These are phyloP conservation scores for Quercus agrifolia DNA, from an alignment of 306 rosid species.

Conservation along the genomic window DNA sequence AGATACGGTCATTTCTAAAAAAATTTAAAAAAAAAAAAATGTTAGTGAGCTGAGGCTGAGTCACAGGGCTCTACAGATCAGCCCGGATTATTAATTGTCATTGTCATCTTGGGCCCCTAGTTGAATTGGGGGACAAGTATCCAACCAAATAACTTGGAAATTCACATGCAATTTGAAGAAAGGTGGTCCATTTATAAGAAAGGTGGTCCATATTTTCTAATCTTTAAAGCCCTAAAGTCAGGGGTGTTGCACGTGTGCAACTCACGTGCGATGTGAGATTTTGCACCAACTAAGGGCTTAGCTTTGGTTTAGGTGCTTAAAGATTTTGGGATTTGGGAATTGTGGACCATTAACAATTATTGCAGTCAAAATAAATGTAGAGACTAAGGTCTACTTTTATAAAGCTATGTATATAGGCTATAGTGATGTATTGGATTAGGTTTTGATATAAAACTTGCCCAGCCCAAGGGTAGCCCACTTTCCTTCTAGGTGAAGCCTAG, in stretches of 20 bases:
- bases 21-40: no score
- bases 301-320: not conserved
- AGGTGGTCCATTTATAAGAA: not conserved
- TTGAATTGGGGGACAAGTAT: not conserved
- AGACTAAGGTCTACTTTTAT: not conserved
- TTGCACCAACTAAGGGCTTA: slow-evolving; percentile 1
- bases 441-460: no score
- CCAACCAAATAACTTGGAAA: not conserved
- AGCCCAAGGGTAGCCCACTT: no score
- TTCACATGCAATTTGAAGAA: not conserved
- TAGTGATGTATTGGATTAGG: no score
- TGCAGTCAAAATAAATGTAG: not conserved
- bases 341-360: slow-evolving; percentile 12
- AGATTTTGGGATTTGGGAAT: not conserved
- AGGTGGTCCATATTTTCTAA: slow-evolving; percentile 1
- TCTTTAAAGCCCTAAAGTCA: not conserved
- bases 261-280: slow-evolving; percentile 28
- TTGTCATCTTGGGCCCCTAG: not conserved
- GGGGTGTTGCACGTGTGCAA: slow-evolving; percentile 30
- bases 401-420: not conserved
- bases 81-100: not conserved
- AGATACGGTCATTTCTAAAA: no score
- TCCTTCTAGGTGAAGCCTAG: no score
- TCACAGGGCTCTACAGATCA: not conserved
- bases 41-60: not conserved